phyloP scores from a whole-genome alignment of 768 basidiomycete species.

The Auriculariales sp. region DNA sequence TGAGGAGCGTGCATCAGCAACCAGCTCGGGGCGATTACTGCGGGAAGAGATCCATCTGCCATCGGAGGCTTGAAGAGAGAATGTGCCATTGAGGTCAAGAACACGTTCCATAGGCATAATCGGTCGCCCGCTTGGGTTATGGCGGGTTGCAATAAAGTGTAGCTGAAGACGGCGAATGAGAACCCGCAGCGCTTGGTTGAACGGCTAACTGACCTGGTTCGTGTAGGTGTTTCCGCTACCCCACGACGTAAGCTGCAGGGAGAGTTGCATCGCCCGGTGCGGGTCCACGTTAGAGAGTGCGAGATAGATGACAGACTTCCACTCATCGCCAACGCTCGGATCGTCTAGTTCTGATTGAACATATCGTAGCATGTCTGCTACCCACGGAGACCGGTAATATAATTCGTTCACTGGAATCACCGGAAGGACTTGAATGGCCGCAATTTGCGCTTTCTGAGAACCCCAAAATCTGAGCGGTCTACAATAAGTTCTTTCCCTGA shows the following conservation, averaged over 20 bases:
- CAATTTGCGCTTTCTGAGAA: conserved; percentile 18
- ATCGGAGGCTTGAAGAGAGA: conserved; percentile 15
- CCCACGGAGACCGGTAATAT: conserved; percentile 20
- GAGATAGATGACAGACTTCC: conserved; percentile 22
- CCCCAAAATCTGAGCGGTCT: conserved; percentile 16
- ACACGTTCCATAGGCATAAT: conserved; percentile 10
- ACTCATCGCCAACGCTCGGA: conserved; percentile 16
- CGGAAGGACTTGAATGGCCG: conserved; percentile 21
- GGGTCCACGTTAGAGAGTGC: conserved; percentile 18
- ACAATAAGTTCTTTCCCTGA: background rate
- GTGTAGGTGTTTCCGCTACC: conserved; percentile 20
- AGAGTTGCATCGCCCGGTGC: conserved; percentile 15
- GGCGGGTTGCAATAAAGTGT: conserved; percentile 21
- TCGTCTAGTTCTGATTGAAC: conserved; percentile 14
- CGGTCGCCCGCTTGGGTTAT: conserved; percentile 9
- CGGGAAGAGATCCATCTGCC: conserved; percentile 13
- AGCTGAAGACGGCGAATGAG: conserved; percentile 6
- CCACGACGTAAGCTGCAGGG: conserved; percentile 18
- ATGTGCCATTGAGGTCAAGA: conserved; percentile 17
- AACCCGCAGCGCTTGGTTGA: background rate
- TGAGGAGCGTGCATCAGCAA: conserved; percentile 12
- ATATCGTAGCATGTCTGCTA: conserved; percentile 16
- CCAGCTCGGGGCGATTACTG: conserved; percentile 13
- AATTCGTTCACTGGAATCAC: conserved; percentile 21
- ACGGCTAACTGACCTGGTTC: conserved; percentile 5